Evolutionary conservation across 2,329 filamentous ascomycete genomes (phyloP), one percentile per base, ranked within the genome.

Genomic region (Botrytis elliptica): DNA sequence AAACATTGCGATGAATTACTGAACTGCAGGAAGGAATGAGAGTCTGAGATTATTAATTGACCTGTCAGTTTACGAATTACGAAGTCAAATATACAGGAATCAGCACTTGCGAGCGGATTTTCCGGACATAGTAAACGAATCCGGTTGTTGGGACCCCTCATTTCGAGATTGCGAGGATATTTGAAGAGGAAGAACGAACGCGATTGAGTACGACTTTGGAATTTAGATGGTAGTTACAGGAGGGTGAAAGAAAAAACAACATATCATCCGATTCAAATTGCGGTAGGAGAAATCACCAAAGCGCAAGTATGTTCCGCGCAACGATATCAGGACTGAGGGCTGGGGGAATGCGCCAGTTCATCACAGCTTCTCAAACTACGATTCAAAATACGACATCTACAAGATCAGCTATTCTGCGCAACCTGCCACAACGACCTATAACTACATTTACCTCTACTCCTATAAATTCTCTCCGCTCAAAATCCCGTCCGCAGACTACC

Each of bases 291-390:
- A 42, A 25, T 4, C 20, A 25, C 42, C 68, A 33, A 46, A 38
- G n/a, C 42, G 29, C 66, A 62, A 44, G 12, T 29, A 73, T 73
- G 71, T 63, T 70, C 25, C 66, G 71, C 29, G 40, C 42, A 60
- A 29, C 66, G 36, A 33, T 63, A 52, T 44, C 18, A 40, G 33
- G 25, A 20, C 38, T 52, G 20, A 18, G 57, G 16, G 44, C n/a
- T 70, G 46, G n/a, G 14, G 71, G 16, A 63, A 44, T 69, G 38
- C 65, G 55, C 40, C 65, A 63, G 22, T n/a, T 63, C 25, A 44
- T 63, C 29, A 70, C 44, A 44, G 59, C 44, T 44, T 55, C 29
- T 25, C 33, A n/a, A n/a, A 33, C 18, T n/a, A 59, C 55, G 9
- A 44, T 44, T 7, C 71, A 55, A 33, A 44, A 20, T 25, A n/a